A percentile compares a stretch with the other conserved stretches of the same genome.
phyloP scores from a whole-genome alignment of 179 eudicot genomes.

The Beta corolliflora region DNA sequence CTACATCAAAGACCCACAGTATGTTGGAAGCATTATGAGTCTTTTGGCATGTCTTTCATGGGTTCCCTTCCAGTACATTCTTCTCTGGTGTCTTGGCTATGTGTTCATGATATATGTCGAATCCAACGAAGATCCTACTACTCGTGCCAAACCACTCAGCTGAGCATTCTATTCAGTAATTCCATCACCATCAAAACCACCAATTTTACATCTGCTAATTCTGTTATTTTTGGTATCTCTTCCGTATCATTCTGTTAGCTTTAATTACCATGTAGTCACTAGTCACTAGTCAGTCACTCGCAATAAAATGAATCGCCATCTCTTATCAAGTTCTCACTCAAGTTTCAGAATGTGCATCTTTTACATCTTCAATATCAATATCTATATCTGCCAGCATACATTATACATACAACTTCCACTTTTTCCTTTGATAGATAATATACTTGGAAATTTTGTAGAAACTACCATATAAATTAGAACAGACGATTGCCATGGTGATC shows the following conservation, averaged over 20 bases:
- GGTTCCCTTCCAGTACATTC: conserved; percentile 80
- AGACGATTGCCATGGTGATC: too few relatives aligned
- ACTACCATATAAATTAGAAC: too few relatives aligned
- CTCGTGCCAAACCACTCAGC: conserved; percentile 73
- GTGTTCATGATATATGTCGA: conserved; percentile 75
- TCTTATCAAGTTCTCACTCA: background rate
- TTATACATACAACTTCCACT: too few relatives aligned
- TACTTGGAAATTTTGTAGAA: too few relatives aligned
- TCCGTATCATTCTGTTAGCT: conserved; percentile 1
- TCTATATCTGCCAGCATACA: conserved; percentile 42
- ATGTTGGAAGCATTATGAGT: conserved; percentile 95
- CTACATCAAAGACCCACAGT: conserved; percentile 85
- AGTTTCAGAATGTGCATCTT: conserved; percentile 37
- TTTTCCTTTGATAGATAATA: too few relatives aligned
- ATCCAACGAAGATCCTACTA: conserved; percentile 75
- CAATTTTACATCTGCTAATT: background rate
- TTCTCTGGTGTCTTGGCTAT: conserved; percentile 80
- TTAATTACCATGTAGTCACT: background rate
- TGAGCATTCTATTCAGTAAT: conserved; percentile 41
- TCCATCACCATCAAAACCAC: too few relatives aligned
- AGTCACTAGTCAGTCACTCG: too few relatives aligned
- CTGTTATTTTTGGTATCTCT: background rate
- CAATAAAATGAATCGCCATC: too few relatives aligned
- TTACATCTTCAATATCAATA: conserved; percentile 59
- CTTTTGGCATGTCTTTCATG: conserved; percentile 83